Evolutionary conservation across 257 asterid genomes (phyloP).

Genomic region (Mentha longifolia): DNA sequence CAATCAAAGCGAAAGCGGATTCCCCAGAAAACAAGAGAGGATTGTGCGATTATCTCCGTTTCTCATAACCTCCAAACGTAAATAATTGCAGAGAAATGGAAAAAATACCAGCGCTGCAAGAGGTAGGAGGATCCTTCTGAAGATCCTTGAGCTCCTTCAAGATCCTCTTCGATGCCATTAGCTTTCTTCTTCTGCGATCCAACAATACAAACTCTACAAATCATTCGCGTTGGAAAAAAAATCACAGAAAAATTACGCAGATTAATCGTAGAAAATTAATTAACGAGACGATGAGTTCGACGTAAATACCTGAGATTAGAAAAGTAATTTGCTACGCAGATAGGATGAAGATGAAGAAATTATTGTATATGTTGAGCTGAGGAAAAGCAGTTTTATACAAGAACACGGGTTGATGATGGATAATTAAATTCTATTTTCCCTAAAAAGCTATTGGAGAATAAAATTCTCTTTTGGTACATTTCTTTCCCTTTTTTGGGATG

Average conservation of each 20-base stretch:
- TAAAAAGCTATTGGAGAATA: constrained; percentile 12
- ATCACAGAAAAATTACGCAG: background rate
- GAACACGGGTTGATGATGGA: constrained; percentile 32
- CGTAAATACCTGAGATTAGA: constrained; percentile 14
- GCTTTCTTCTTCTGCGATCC: constrained; percentile 33
- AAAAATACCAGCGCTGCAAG: constrained; percentile 47
- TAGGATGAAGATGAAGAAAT: background rate
- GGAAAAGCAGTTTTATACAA: constrained; percentile 24
- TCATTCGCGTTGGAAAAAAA: constrained; percentile 2
- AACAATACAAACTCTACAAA: constrained; percentile 29
- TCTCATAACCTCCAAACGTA: background rate
- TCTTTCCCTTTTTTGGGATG: constrained; percentile 20
- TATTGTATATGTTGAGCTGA: background rate
- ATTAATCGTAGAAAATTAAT: background rate
- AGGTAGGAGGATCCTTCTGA: constrained; percentile 53
- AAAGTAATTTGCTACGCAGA: background rate
- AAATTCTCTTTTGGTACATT: background rate
- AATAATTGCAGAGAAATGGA: background rate
- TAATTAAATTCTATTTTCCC: constrained; percentile 7
- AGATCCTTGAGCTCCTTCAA: constrained; percentile 54
- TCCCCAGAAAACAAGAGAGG: constrained; percentile 18
- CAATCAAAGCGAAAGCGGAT: background rate
- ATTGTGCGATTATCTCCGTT: background rate
- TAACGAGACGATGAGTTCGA: background rate
- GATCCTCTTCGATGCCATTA: constrained; percentile 52